phyloP scores from a whole-genome alignment of 1,139 yeast species.

The Yamadazyma dendronema region DNA sequence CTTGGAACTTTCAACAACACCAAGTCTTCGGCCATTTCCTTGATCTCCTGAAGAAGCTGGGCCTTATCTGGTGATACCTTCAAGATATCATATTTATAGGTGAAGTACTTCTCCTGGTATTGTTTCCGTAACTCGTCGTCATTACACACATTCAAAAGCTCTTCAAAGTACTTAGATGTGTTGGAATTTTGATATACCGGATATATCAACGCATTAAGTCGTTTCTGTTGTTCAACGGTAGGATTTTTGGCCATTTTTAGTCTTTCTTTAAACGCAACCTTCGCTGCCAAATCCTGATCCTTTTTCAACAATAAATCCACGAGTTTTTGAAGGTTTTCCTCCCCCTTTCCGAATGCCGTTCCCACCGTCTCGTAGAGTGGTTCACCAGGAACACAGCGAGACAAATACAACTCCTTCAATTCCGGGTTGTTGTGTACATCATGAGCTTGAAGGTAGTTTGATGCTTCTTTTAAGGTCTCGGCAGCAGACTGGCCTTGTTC shows the following conservation, averaged over 20 bases:
- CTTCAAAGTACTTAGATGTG: conserved; percentile 52
- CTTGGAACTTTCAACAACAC: conserved; percentile 63
- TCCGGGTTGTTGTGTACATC: conserved; percentile 27
- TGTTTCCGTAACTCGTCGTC: conserved; percentile 62
- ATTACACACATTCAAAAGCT: conserved; percentile 56
- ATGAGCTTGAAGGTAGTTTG: conserved; percentile 40
- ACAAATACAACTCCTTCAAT: conserved; percentile 47
- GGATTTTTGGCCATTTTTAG: conserved; percentile 38
- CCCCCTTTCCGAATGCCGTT: conserved; percentile 47
- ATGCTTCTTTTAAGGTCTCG: conserved; percentile 48
- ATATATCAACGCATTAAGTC: conserved; percentile 48
- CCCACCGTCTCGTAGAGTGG: conserved; percentile 58
- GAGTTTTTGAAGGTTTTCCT: conserved; percentile 45
- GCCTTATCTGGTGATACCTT: conserved; percentile 40
- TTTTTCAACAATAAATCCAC: conserved; percentile 42
- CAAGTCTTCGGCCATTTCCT: conserved; percentile 68
- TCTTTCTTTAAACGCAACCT: conserved; percentile 32
- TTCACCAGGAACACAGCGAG: conserved; percentile 61
- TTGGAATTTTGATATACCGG: conserved; percentile 47
- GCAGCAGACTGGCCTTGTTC: conserved; percentile 34
- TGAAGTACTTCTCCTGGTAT: conserved; percentile 59
- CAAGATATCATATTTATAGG: conserved; percentile 55
- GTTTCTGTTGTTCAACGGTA: conserved; percentile 29
- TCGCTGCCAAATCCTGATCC: conserved; percentile 38
- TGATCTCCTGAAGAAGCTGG: conserved; percentile 39